Evolutionary conservation across 78 protist genomes (phyloP).

Genomic region (Tieghemostelium lacteum): DNA sequence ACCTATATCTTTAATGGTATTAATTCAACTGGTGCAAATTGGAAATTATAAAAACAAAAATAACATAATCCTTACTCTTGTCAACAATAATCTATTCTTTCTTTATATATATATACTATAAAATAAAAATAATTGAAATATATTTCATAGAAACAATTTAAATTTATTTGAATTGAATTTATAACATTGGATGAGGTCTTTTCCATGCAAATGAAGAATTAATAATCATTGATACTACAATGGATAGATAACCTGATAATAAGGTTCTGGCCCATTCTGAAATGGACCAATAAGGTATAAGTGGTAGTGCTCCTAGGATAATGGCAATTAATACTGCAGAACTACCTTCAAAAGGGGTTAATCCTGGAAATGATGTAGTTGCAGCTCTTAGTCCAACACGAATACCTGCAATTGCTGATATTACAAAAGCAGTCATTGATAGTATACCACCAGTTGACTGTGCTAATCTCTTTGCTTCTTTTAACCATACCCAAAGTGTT

Average conservation of each 20-base stretch:
- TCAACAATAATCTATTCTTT: too few relatives aligned
- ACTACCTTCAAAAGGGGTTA: conserved; percentile 75
- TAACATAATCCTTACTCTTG: too few relatives aligned
- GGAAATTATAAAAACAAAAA: conserved; percentile 29
- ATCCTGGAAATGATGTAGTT: conserved; percentile 47
- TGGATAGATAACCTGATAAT: conserved; percentile 61
- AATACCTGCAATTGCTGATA: conserved; percentile 50
- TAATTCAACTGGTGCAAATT: conserved; percentile 47
- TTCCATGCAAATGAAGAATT: conserved; percentile 66
- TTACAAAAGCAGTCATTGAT: conserved; percentile 51
- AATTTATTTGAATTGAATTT: neutral
- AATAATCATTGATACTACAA: conserved; percentile 51
- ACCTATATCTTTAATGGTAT: conserved; percentile 89
- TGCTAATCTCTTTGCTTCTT: conserved; percentile 51
- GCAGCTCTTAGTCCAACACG: conserved; percentile 75
- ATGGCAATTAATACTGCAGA: conserved; percentile 60
- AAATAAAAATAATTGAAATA: too few relatives aligned
- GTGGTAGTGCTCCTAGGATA: conserved; percentile 69
- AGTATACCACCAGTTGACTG: conserved; percentile 70
- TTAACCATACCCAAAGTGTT: conserved; percentile 59
- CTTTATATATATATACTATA: too few relatives aligned
- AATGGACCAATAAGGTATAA: conserved; percentile 48
- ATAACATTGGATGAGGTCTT: conserved; percentile 56
- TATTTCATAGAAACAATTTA: too few relatives aligned
- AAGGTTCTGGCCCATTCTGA: conserved; percentile 72